Evolutionary conservation across 2,329 filamentous ascomycete species (phyloP).

Genomic region (Cladosporium cucumerinum): DNA sequence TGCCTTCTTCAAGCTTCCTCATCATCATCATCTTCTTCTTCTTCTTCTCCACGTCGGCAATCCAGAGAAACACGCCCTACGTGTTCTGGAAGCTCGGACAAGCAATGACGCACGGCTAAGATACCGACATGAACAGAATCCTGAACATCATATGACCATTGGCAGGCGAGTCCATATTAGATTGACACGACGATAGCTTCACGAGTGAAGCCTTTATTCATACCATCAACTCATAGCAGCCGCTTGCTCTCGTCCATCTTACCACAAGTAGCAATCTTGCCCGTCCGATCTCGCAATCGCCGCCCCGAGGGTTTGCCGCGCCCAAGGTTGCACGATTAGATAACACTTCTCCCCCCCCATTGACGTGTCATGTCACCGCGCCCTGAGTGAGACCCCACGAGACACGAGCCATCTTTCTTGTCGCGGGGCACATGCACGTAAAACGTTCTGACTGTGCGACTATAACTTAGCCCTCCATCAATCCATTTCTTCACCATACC

Average conservation of each 20-base stretch:
- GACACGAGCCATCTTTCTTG: conserved; percentile 6
- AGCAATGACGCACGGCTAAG: conserved; percentile 1
- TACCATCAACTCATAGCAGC: neutral
- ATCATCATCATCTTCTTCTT: too few relatives aligned
- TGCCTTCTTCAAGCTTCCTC: neutral
- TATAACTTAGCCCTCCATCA: neutral
- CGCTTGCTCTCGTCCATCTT: neutral
- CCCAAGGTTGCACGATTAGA: conserved; percentile 8
- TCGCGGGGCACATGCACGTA: conserved; percentile 4
- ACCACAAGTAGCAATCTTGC: neutral
- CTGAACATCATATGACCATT: neutral
- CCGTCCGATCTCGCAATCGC: conserved; percentile 7
- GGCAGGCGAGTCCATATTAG: neutral
- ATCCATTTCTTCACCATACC: neutral
- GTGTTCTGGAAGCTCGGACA: conserved; percentile 1
- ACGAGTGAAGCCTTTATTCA: neutral
- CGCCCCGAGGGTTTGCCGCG: conserved; percentile 1
- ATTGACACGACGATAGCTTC: neutral
- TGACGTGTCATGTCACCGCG: conserved; percentile 9
- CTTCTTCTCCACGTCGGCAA: neutral
- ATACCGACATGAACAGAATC: neutral
- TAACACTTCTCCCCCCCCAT: neutral
- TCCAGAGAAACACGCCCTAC: neutral
- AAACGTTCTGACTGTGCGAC: conserved; percentile 7
- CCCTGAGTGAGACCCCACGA: conserved; percentile 10